Conservation (phyloP, 2,329 filamentous ascomycete genomes). For the Aspergillus brunneoviolaceus region DNA sequence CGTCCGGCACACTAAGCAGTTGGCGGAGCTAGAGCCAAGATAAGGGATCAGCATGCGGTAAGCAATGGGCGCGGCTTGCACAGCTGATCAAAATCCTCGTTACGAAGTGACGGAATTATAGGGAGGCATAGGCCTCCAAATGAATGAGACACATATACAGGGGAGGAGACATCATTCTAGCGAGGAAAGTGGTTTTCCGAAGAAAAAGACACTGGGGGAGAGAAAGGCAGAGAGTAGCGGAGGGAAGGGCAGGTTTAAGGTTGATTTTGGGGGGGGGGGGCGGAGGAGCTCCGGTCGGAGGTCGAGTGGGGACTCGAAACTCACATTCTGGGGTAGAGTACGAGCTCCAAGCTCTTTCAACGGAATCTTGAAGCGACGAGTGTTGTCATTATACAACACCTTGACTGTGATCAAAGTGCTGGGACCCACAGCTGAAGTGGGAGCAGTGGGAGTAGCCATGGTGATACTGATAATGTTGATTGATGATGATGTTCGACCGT, state of each 20-base stretch:
- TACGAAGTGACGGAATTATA: neutral
- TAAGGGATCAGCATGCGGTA: constrained; percentile 22
- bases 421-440: constrained; percentile 52
- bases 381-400: constrained; percentile 71
- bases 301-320: constrained; percentile 44
- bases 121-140: constrained; percentile 8
- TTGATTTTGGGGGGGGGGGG: constrained; percentile 11
- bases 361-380: constrained; percentile 83
- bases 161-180: neutral
- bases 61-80: neutral
- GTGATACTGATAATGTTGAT: constrained; percentile 10
- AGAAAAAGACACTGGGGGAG: neutral
- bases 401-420: constrained; percentile 84
- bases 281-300: constrained; percentile 28
- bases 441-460: constrained; percentile 42
- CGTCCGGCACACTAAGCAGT: constrained; percentile 63
- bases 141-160: too few species aligned
- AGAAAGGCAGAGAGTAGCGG: neutral
- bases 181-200: neutral
- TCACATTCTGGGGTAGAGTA: constrained; percentile 79
- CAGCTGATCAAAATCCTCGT: neutral
- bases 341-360: constrained; percentile 76
- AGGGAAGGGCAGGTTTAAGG: neutral
- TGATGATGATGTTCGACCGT: neutral
- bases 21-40: constrained; percentile 61